phyloP scores from a whole-genome alignment of 768 basidiomycete genomes.

The Russula brevipes region DNA sequence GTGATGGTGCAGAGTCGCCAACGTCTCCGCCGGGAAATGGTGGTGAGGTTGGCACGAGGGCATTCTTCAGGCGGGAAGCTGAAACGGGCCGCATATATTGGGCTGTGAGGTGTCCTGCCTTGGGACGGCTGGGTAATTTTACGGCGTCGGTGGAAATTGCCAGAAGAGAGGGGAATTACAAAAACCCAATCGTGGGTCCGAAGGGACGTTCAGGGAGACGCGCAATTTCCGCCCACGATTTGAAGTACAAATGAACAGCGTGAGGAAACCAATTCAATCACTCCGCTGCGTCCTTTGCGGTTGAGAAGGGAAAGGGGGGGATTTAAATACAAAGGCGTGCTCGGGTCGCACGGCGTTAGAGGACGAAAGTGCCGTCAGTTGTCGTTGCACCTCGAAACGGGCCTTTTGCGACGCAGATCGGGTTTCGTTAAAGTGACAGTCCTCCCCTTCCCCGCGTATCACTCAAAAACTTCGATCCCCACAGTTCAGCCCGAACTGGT shows the following conservation, averaged over 20 bases:
- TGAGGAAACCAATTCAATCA: conserved; percentile 8
- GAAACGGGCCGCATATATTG: conserved; percentile 11
- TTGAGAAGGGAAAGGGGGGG: neutral
- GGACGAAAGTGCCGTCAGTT: conserved; percentile 9
- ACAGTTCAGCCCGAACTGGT: conserved; percentile 16
- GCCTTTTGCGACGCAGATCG: conserved; percentile 3
- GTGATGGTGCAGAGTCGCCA: neutral
- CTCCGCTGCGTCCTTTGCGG: neutral
- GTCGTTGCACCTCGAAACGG: neutral
- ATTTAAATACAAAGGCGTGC: neutral
- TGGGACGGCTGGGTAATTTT: conserved; percentile 9
- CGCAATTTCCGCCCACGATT: conserved; percentile 18
- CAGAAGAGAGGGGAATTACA: conserved; percentile 6
- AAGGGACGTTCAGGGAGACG: neutral
- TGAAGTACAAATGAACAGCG: conserved; percentile 16
- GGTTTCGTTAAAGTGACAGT: conserved; percentile 10
- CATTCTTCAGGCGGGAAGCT: conserved; percentile 5
- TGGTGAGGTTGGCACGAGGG: conserved; percentile 4
- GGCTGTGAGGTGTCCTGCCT: conserved; percentile 12
- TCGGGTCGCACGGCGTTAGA: conserved; percentile 16
- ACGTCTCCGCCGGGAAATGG: conserved; percentile 7
- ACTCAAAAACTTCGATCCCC: conserved; percentile 5
- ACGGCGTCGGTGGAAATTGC: conserved; percentile 11
- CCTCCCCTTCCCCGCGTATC: conserved; percentile 16
- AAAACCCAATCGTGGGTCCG: no score